Evolutionary conservation across 352 stramenopile genomes (phyloP), one percentile per base, ranked within the genome.

Genomic region (Plasmopara viticola): DNA sequence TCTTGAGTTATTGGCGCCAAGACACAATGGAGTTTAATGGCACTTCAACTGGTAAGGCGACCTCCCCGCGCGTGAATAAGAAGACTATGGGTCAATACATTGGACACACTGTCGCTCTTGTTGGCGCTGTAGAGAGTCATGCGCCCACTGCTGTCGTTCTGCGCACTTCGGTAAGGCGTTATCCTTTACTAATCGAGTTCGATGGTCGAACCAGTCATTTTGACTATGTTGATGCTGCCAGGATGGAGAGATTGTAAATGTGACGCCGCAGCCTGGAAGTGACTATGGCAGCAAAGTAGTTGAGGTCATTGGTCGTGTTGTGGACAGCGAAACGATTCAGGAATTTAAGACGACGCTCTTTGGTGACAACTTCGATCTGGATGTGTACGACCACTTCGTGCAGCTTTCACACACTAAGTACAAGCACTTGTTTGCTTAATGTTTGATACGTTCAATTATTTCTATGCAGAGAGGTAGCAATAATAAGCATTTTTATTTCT

Each of bases 311-410:
- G 84, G 84, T 15, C 75, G 76, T 17, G 84, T 92, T 10, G 49
- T 79, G 44, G 74, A 89, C 49, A 65, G 60, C 39, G 72, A 87
- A 52, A 86, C 75, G 40, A 68, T 94, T 44, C 64, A 92, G 53
- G 81, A 94, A 63, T 91, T 90, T 65, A 94, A 94, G 66, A 80
- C 69, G 31, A 92, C 81, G 58, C 77, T 84, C 47, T 94, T 90
- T 44, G 78, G 79, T 13, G 84, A 92, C 49, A 72, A 82, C 58
- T 85, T 90, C 46, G 84, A 92, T 40, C 59, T 94, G 43, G 76
- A 82, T 45, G 87, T 72, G 47, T 94, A 94, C 63, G 73, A 94
- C 53, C 81, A 92, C 62, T 72, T 92, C 45, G 77, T 94, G 49
- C 56, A 86, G 56, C 60, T 92, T 25, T 68, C 78, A 33, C 77